These are phyloP conservation scores for Kuraishia capsulata DNA, from an alignment of 805 yeast species.

Conservation along the genomic window DNA sequence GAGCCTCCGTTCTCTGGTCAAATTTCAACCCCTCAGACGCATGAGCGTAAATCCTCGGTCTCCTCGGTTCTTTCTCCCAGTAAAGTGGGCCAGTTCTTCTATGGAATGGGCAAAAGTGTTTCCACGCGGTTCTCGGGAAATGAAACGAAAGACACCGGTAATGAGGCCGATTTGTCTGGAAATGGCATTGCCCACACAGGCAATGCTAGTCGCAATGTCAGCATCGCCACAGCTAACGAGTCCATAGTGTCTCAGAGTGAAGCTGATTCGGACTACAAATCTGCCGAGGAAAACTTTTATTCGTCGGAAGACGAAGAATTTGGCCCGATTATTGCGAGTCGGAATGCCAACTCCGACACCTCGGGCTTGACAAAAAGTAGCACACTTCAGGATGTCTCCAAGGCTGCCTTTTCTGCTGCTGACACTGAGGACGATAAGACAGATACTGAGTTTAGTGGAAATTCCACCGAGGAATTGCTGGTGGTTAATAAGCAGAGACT, in stretches of 20 bases:
- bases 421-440: neutral
- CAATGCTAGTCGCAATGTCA: too few relatives aligned
- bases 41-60: slow-evolving; percentile 4
- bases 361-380: neutral
- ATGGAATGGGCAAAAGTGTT: slow-evolving; percentile 4
- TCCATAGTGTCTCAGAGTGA: neutral
- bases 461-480: neutral
- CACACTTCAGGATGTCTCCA: neutral
- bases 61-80: slow-evolving; percentile 4
- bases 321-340: neutral
- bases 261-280: slow-evolving; percentile 2
- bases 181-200: too few relatives aligned
- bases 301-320: neutral
- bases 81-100: slow-evolving; percentile 5
- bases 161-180: too few relatives aligned
- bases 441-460: neutral
- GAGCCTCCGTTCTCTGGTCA: slow-evolving; percentile 2
- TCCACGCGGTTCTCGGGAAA: neutral
- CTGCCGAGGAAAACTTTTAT: slow-evolving; percentile 1
- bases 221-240: too few relatives aligned
- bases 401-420: neutral
- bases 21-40: slow-evolving; percentile 2
- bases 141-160: neutral
- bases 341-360: too few relatives aligned
- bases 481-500: neutral